These are phyloP conservation scores for Beauveria brongniartii DNA, from an alignment of 2,329 filamentous ascomycete genomes.

Conservation along the genomic window DNA sequence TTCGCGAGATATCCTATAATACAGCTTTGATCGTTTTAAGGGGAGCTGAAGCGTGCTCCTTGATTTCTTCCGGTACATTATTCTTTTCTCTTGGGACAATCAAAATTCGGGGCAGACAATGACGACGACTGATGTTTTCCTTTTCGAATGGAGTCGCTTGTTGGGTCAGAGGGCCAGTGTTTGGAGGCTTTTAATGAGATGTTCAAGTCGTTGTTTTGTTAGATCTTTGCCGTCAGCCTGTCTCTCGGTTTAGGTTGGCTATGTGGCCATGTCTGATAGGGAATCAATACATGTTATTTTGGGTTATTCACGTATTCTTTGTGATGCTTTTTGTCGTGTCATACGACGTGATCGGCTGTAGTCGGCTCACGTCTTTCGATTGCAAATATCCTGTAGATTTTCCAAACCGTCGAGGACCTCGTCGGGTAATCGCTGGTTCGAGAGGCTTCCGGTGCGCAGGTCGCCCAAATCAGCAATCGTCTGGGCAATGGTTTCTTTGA, in stretches of 20 bases:
- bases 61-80: constrained; percentile 7
- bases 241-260: background rate
- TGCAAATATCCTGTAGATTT: constrained; percentile 50
- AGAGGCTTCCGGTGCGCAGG: constrained; percentile 69
- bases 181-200: background rate
- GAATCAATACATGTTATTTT: constrained; percentile 12
- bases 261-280: constrained; percentile 9
- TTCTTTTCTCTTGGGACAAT: constrained; percentile 3
- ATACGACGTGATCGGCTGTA: background rate
- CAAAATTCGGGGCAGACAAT: constrained; percentile 4
- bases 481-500: constrained; percentile 54
- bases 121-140: constrained; percentile 6
- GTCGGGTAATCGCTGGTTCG: constrained; percentile 52
- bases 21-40: constrained; percentile 5
- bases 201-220: constrained; percentile 12
- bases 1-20: constrained; percentile 5
- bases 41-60: constrained; percentile 8
- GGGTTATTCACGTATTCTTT: background rate
- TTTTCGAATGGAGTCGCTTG: constrained; percentile 6
- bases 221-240: constrained; percentile 13
- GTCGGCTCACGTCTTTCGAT: constrained; percentile 31
- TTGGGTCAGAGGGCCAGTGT: background rate
- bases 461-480: constrained; percentile 71
- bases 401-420: constrained; percentile 61
- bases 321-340: background rate